Conservation (phyloP, 2,329 filamentous ascomycete species). For the Fusarium chaquense region DNA sequence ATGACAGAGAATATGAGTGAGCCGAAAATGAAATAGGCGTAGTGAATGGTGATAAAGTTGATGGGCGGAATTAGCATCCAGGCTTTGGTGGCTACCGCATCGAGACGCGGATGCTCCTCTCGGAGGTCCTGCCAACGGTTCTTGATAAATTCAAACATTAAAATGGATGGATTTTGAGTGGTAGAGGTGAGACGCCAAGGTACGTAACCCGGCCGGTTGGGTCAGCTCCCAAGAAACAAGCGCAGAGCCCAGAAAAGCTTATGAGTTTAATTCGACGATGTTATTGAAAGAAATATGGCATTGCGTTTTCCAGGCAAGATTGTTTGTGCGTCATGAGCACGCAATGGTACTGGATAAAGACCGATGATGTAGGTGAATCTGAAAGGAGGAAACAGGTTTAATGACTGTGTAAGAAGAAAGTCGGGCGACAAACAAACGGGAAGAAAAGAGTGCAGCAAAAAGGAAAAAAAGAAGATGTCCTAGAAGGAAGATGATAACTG, state of each 20-base stretch:
- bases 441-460: not conserved
- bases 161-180: not conserved
- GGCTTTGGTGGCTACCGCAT: slow-evolving; percentile 5
- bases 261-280: slow-evolving; percentile 1
- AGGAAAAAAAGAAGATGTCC: not conserved
- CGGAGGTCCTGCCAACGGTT: slow-evolving; percentile 41
- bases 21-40: slow-evolving; percentile 72
- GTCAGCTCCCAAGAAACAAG: slow-evolving; percentile 23
- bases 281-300: slow-evolving; percentile 37
- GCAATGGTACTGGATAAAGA: not conserved
- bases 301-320: slow-evolving; percentile 10
- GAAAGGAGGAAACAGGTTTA: slow-evolving; percentile 1
- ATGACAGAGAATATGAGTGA: slow-evolving; percentile 68
- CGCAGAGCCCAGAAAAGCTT: slow-evolving; percentile 19
- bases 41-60: slow-evolving; percentile 75
- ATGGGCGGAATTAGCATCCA: slow-evolving; percentile 55
- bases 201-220: slow-evolving; percentile 13
- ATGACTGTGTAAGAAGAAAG: not conserved
- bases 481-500: slow-evolving; percentile 17
- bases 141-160: slow-evolving; percentile 41
- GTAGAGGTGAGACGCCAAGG: slow-evolving; percentile 28
- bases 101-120: slow-evolving; percentile 38
- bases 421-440: not conserved
- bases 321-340: not conserved
- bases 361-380: slow-evolving; percentile 1